Base-by-base conservation (phyloP, 441 rosid genomes). In the Bocquillonia castaneifolia region DNA sequence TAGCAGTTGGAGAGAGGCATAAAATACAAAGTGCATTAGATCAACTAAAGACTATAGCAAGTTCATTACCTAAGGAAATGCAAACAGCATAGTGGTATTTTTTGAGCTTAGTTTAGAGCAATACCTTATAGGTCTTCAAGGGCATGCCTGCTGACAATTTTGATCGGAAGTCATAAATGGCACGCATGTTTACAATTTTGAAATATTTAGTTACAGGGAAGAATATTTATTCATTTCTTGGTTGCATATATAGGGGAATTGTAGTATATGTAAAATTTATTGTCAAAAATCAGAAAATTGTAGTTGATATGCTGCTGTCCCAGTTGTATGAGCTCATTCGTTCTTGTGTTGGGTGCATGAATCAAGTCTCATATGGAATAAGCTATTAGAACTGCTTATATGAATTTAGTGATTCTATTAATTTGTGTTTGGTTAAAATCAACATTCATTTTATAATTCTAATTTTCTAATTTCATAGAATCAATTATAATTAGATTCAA, bases 1-100 rank as follows among this genome's bases (percentile, higher is more conserved):
- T 91, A 82, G 81, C 80, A 3, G 69, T 85, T 7, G 87, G 87
- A 78, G 90, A 83, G 77, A 86, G 82, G 62, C 84, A 81, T 77
- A 74, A 58, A 79, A 74, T 89, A 64, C 84, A 76, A 63, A 51
- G 63, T 54, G 81, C 85, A 15, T 79, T 68, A 58, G 84, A 82
- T 60, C 83, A 64, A 68, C 77, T 89, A 48, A 81, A 64, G 81
- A 74, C 76, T 59, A 75, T 83, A 36, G 55, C 64, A 26, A 70
- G 74, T 17, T 70, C 77, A 32, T 55, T 48, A 50, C 47, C 42
- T 37, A 66, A 55, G 50, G 48, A 55, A 32, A 66, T 42, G 50
- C 64, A n/a, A 65, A 44, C 25, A 1, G 59, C 45, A 7, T 61
- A 61, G 55, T 36, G n/a, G 56, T 63, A 40, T 65, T 12, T 59